Conservation (phyloP, 1,284 basidiomycete species). For the Fomitopsis schrenkii region DNA sequence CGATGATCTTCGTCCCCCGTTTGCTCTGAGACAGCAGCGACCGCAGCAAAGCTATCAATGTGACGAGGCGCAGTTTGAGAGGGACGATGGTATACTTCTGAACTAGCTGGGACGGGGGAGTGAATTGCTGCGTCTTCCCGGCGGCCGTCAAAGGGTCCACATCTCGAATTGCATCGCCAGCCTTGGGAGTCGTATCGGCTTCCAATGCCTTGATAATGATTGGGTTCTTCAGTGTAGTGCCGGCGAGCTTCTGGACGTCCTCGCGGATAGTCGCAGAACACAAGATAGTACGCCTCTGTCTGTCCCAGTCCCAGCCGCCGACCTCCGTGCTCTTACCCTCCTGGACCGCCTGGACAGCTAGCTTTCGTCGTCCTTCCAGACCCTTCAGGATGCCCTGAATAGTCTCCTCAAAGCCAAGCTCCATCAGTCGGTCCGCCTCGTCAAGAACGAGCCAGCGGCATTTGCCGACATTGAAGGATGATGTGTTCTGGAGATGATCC, state of each 20-base stretch:
- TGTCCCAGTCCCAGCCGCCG: slow-evolving; percentile 84
- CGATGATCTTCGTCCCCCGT: slow-evolving; percentile 73
- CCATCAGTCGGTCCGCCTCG: slow-evolving; percentile 90
- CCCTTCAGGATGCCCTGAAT: slow-evolving; percentile 82
- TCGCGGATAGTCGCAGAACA: slow-evolving; percentile 97
- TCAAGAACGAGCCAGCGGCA: slow-evolving; percentile 96
- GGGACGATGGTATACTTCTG: slow-evolving; percentile 94
- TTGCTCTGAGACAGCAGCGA: slow-evolving; percentile 60
- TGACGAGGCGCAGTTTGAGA: slow-evolving; percentile 89
- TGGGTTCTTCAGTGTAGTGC: slow-evolving; percentile 70
- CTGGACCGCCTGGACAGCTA: slow-evolving; percentile 69
- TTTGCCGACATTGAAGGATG: slow-evolving; percentile 88
- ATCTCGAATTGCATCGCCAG: slow-evolving; percentile 5
- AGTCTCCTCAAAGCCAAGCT: slow-evolving; percentile 62
- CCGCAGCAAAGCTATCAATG: slow-evolving; percentile 82
- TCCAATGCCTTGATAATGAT: slow-evolving; percentile 70
- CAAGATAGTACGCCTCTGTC: slow-evolving; percentile 77
- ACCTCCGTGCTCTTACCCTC: slow-evolving; percentile 71
- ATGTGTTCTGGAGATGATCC: slow-evolving; percentile 80
- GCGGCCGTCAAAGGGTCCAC: slow-evolving; percentile 9
- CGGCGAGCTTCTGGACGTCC: slow-evolving; percentile 91
- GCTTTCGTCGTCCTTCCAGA: slow-evolving; percentile 74
- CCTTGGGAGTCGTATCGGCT: slow-evolving; percentile 32
- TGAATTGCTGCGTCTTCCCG: slow-evolving; percentile 60
- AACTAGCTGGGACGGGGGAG: slow-evolving; percentile 91